Evolutionary conservation across 768 basidiomycete species (phyloP).

Genomic region (Crassisporium funariophilum): DNA sequence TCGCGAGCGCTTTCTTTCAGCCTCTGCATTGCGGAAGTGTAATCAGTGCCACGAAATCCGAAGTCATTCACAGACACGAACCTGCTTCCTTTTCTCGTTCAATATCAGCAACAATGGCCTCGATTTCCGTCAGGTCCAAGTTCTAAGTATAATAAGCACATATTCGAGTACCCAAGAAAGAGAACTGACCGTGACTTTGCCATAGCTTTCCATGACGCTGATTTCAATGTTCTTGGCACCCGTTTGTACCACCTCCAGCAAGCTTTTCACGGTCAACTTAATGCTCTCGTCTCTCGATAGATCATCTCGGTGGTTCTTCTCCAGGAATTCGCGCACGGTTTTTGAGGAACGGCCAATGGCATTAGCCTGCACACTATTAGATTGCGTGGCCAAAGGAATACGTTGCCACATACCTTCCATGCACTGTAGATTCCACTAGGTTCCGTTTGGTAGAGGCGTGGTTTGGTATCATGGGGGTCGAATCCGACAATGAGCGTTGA

Average conservation of each 20-base stretch:
- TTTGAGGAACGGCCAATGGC: constrained; percentile 98
- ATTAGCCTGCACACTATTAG: constrained; percentile 70
- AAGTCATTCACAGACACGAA: constrained; percentile 33
- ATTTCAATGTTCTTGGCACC: constrained; percentile 99
- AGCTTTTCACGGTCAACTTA: constrained; percentile 92
- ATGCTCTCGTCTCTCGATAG: constrained; percentile 87
- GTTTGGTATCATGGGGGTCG: constrained; percentile 87
- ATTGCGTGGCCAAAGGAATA: neutral
- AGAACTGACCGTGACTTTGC: constrained; percentile 78
- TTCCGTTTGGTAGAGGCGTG: constrained; percentile 94
- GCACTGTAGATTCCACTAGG: constrained; percentile 97
- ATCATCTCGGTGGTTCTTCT: constrained; percentile 96
- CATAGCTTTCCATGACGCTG: constrained; percentile 95
- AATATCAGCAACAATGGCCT: constrained; percentile 88
- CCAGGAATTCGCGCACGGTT: constrained; percentile 97
- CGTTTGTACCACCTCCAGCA: constrained; percentile 97
- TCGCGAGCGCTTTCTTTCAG: constrained; percentile 89
- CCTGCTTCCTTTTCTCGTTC: constrained; percentile 97
- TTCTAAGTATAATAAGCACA: constrained; percentile 52
- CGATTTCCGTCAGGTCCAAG: constrained; percentile 84
- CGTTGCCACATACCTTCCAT: constrained; percentile 94
- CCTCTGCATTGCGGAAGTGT: constrained; percentile 55
- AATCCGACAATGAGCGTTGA: constrained; percentile 97
- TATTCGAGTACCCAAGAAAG: neutral
- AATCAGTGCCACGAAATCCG: neutral